phyloP scores from a whole-genome alignment of 345 rosid species.

The Gossypioides kirkii region DNA sequence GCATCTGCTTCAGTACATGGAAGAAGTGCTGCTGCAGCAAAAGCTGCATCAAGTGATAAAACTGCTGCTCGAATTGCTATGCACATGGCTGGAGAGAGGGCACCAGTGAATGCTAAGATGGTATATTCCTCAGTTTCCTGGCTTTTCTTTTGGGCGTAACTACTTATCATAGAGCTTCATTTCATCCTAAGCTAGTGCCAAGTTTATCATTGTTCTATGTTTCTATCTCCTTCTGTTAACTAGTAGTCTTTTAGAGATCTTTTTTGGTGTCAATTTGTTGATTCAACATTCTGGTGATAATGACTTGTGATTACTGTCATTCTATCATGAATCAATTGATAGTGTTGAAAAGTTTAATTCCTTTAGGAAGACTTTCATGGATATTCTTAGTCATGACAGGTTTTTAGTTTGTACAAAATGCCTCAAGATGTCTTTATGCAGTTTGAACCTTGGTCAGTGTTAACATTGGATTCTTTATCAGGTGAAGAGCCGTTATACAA shows the following conservation, averaged over 20 bases:
- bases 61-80: constrained; percentile 89
- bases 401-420: background rate
- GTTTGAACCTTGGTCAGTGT: background rate
- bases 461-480: constrained; percentile 27
- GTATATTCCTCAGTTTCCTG: constrained; percentile 36
- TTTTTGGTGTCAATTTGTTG: background rate
- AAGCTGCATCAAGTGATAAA: constrained; percentile 72
- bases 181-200: background rate
- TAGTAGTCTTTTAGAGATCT: background rate
- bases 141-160: background rate
- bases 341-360: background rate
- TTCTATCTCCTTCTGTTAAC: background rate
- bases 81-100: constrained; percentile 97
- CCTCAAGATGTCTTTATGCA: background rate
- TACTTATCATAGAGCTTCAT: background rate
- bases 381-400: constrained; percentile 6
- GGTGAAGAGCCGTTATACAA: constrained; percentile 85
- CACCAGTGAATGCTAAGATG: constrained; percentile 77
- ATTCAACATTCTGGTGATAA: background rate
- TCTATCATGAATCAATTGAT: background rate
- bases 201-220: background rate
- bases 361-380: background rate
- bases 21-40: constrained; percentile 92
- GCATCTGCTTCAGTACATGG: constrained; percentile 97
- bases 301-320: background rate